phyloP scores from a whole-genome alignment of 1,284 basidiomycete genomes.

The Sutorius eximius region DNA sequence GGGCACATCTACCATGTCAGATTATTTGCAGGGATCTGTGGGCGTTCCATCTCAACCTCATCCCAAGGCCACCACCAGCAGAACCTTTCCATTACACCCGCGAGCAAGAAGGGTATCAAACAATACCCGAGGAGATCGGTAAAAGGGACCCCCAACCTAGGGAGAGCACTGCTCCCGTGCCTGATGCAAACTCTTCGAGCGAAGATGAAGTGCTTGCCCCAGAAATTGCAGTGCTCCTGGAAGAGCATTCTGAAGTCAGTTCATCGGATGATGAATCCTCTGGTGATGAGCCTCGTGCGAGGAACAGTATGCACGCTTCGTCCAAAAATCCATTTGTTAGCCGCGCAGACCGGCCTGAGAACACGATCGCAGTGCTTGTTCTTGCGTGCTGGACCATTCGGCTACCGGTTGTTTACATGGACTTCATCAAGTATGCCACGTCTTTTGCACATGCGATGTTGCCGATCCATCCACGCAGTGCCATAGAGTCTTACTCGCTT shows the following conservation, averaged over 20 bases:
- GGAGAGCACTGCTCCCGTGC: not conserved
- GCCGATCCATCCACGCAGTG: slow-evolving; percentile 39
- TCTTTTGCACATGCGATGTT: not conserved
- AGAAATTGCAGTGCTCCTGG: slow-evolving; percentile 54
- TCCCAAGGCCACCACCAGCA: slow-evolving; percentile 58
- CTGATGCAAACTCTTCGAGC: slow-evolving; percentile 17
- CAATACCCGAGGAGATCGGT: slow-evolving; percentile 19
- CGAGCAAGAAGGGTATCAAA: slow-evolving; percentile 31
- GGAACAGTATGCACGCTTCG: slow-evolving; percentile 10
- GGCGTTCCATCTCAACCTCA: slow-evolving; percentile 69
- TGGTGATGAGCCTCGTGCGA: slow-evolving; percentile 21
- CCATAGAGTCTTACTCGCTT: slow-evolving; percentile 71
- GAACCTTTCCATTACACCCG: slow-evolving; percentile 55
- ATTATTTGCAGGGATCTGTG: slow-evolving; percentile 79
- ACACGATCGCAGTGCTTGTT: slow-evolving; percentile 65
- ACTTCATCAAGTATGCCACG: slow-evolving; percentile 64
- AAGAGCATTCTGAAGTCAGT: slow-evolving; percentile 51
- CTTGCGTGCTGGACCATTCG: slow-evolving; percentile 78
- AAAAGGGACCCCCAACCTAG: not conserved
- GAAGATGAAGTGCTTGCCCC: slow-evolving; percentile 39
- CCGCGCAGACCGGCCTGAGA: slow-evolving; percentile 53
- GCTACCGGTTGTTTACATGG: slow-evolving; percentile 71
- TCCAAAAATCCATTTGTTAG: slow-evolving; percentile 22
- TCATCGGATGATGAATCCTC: slow-evolving; percentile 45
- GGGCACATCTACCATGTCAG: slow-evolving; percentile 40